phyloP scores from a whole-genome alignment of 2,329 filamentous ascomycete genomes.

The Beauveria brongniartii region DNA sequence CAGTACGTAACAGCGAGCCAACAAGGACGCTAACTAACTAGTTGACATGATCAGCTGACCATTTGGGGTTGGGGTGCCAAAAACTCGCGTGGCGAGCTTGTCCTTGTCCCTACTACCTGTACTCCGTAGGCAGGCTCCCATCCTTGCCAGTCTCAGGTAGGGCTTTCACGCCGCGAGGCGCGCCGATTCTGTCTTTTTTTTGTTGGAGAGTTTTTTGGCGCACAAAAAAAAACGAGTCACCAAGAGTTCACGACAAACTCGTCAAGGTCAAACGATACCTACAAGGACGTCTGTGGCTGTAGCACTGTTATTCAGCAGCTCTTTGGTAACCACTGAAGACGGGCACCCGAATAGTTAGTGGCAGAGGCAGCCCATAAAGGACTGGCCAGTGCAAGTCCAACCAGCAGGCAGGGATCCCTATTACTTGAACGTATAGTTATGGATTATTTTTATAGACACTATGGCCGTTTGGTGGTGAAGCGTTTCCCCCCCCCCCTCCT shows the following conservation, averaged over 20 bases:
- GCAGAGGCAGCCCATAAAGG: not conserved
- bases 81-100: not conserved
- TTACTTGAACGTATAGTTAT: too few relatives aligned
- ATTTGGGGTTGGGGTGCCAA: not conserved
- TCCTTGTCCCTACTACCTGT: not conserved
- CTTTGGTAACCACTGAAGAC: not conserved
- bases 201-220: too few relatives aligned
- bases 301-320: too few relatives aligned
- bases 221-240: too few relatives aligned
- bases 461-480: not conserved
- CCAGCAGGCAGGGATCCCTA: not conserved
- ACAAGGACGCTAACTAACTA: not conserved
- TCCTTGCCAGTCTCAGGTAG: too few relatives aligned
- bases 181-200: too few relatives aligned
- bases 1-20: not conserved
- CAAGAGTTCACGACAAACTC: not conserved
- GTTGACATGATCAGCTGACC: not conserved
- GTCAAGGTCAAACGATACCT: not conserved
- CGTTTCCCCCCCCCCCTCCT: not conserved
- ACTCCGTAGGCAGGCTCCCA: not conserved
- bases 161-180: too few relatives aligned
- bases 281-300: not conserved
- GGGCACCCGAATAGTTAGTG: not conserved
- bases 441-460: not conserved
- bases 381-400: not conserved